A percentile compares a stretch with the other conserved stretches of the same genome.
Conservation (phyloP, 1,139 yeast genomes). For the Suhomyces choctaworum region DNA sequence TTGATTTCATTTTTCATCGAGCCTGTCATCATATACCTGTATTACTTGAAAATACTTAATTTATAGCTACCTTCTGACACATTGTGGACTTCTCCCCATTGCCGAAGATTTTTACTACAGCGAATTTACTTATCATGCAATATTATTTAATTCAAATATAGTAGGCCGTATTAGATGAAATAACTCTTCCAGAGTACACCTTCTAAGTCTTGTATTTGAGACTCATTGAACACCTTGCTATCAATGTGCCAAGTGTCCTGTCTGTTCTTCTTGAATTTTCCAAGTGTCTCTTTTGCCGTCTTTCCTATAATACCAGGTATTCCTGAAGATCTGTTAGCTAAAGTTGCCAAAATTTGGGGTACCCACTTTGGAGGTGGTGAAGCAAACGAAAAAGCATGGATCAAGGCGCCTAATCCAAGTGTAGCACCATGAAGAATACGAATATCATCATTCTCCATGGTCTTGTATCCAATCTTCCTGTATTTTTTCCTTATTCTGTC, state of each 20-base stretch:
- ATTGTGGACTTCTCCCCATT: no score
- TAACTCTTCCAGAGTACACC: constrained; percentile 95
- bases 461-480: constrained; percentile 32
- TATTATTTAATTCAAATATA: no score
- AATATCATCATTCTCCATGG: constrained; percentile 40
- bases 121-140: no score
- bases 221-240: constrained; percentile 68
- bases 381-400: constrained; percentile 85
- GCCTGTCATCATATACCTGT: no score
- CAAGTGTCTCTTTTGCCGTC: constrained; percentile 78
- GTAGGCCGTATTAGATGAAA: constrained; percentile 59
- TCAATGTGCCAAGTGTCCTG: constrained; percentile 98
- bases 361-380: constrained; percentile 95
- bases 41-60: no score
- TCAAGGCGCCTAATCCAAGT: constrained; percentile 83
- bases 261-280: constrained; percentile 86
- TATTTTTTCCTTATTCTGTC: constrained; percentile 35
- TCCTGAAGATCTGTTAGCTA: constrained; percentile 70
- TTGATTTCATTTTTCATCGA: constrained; percentile 10
- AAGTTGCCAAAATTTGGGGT: constrained; percentile 66
- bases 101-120: no score
- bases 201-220: constrained; percentile 86
- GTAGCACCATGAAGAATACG: constrained; percentile 79
- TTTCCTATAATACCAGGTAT: constrained; percentile 79
- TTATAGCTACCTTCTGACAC: no score